phyloP scores from a whole-genome alignment of 2,329 filamentous ascomycete genomes.

The Fusarium globosum region DNA sequence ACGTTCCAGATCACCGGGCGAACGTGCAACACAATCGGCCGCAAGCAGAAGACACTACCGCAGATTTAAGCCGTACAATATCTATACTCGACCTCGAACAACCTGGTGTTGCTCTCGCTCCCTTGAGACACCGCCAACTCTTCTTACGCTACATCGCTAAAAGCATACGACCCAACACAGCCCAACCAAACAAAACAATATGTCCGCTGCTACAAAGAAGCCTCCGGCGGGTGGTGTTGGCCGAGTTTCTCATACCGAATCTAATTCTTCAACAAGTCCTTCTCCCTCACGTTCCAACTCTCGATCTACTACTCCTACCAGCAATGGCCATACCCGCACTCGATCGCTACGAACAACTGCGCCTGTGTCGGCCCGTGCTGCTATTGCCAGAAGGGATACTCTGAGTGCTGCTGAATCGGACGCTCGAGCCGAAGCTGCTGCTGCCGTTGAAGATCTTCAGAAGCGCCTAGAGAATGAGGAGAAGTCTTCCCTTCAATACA shows the following conservation, averaged over 20 bases:
- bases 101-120: constrained; percentile 17
- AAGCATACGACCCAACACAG: constrained; percentile 26
- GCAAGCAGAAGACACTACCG: constrained; percentile 28
- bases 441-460: constrained; percentile 85
- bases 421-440: constrained; percentile 80
- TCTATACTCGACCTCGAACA: constrained; percentile 24
- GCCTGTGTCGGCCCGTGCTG: constrained; percentile 79
- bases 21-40: constrained; percentile 36
- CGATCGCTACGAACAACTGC: constrained; percentile 73
- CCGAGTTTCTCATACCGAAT: constrained; percentile 56
- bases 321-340: constrained; percentile 61
- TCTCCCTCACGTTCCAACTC: constrained; percentile 53
- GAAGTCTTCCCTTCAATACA: constrained; percentile 78
- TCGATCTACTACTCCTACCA: constrained; percentile 59
- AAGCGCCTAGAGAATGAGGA: constrained; percentile 86
- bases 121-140: constrained; percentile 23
- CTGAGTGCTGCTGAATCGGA: constrained; percentile 72
- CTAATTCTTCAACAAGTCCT: constrained; percentile 47
- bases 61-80: constrained; percentile 20
- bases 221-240: constrained; percentile 61
- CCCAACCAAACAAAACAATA: constrained; percentile 44
- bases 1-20: constrained; percentile 41
- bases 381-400: constrained; percentile 69
- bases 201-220: constrained; percentile 67
- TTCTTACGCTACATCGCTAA: constrained; percentile 21